phyloP scores from a whole-genome alignment of 768 basidiomycete genomes.

The Trametes sanguinea region DNA sequence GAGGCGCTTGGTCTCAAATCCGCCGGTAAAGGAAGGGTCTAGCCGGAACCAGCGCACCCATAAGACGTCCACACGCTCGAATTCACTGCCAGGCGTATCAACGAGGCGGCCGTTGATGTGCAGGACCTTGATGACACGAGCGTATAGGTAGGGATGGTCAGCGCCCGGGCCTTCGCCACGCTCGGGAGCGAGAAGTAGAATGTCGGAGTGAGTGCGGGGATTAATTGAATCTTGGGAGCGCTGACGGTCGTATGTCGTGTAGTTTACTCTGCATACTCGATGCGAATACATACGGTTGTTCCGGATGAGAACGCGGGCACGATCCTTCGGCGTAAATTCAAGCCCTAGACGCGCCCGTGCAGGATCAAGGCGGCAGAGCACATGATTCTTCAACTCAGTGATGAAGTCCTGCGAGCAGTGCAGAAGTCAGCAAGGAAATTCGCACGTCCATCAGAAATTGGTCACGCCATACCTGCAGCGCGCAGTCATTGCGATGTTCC shows the following conservation, averaged over 20 bases:
- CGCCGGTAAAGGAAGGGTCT: slow-evolving; percentile 28
- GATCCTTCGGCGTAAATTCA: neutral
- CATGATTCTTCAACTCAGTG: neutral
- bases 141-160: slow-evolving; percentile 33
- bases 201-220: slow-evolving; percentile 35
- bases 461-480: neutral
- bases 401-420: neutral
- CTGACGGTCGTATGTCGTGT: slow-evolving; percentile 46
- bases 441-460: neutral
- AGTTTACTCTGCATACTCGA: slow-evolving; percentile 31
- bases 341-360: neutral
- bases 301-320: neutral
- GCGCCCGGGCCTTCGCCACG: neutral
- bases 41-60: slow-evolving; percentile 44
- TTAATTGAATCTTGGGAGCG: slow-evolving; percentile 45
- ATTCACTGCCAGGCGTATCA: slow-evolving; percentile 17
- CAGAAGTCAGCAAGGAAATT: too few relatives aligned
- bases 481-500: neutral
- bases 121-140: slow-evolving; percentile 30
- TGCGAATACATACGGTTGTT: neutral
- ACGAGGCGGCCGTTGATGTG: slow-evolving; percentile 29
- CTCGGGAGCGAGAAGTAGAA: slow-evolving; percentile 30
- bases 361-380: neutral
- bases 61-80: slow-evolving; percentile 36
- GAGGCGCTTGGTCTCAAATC: slow-evolving; percentile 33